phyloP scores from a whole-genome alignment of 2,329 filamentous ascomycete genomes.

The Exophiala sideris region DNA sequence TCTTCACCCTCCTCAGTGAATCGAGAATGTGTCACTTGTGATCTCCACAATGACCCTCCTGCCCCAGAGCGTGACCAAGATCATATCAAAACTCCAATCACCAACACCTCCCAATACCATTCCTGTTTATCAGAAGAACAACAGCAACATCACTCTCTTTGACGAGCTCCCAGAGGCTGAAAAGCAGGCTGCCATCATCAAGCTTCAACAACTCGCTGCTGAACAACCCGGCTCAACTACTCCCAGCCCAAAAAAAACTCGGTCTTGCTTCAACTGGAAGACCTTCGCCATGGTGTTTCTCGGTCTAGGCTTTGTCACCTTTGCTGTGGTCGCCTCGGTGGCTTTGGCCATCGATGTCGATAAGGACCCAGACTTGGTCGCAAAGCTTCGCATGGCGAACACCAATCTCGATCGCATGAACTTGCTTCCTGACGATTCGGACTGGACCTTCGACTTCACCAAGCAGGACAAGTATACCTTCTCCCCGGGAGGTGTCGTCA shows the following conservation, averaged over 20 bases:
- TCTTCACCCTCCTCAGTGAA: too few species aligned
- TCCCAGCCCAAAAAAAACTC: background rate
- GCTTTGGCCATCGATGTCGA: slow-evolving; percentile 38
- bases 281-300: slow-evolving; percentile 16
- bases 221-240: background rate
- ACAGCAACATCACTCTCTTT: slow-evolving; percentile 12
- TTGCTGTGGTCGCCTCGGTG: slow-evolving; percentile 21
- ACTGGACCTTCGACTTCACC: slow-evolving; percentile 52
- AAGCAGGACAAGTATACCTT: slow-evolving; percentile 42
- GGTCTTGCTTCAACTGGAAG: slow-evolving; percentile 14
- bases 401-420: slow-evolving; percentile 46
- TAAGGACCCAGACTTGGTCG: slow-evolving; percentile 38
- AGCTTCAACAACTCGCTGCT: slow-evolving; percentile 14
- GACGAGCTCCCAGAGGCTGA: slow-evolving; percentile 15
- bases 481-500: slow-evolving; percentile 48
- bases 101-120: background rate
- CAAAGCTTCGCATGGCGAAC: slow-evolving; percentile 39
- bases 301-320: slow-evolving; percentile 26
- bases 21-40: background rate
- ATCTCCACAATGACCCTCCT: background rate
- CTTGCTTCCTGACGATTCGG: slow-evolving; percentile 39
- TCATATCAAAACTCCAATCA: background rate
- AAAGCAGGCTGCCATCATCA: slow-evolving; percentile 10
- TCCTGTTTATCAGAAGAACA: background rate
- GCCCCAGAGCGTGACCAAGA: background rate